Conservation (phyloP, 164 flowering plant species). For the Chimonanthus praecox region DNA sequence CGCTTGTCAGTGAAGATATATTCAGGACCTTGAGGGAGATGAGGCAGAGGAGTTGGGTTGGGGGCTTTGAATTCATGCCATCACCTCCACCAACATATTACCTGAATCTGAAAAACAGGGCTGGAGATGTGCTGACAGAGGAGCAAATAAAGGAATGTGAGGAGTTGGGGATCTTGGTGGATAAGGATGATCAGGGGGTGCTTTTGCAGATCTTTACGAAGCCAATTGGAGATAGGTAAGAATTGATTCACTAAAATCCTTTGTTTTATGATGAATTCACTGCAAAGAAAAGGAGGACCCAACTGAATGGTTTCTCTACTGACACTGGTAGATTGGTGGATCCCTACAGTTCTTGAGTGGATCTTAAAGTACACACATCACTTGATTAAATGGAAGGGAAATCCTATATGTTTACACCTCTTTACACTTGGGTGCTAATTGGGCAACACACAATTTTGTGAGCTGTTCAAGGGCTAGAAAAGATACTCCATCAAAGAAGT, state of each 20-base stretch:
- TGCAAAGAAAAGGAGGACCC: not conserved
- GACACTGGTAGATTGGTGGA: no score
- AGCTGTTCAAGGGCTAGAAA: no score
- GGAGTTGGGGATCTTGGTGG: conserved; percentile 83
- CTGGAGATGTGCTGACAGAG: conserved; percentile 65
- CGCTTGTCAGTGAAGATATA: conserved; percentile 57
- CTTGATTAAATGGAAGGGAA: no score
- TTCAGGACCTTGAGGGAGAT: conserved; percentile 79
- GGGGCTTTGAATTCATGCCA: conserved; percentile 93
- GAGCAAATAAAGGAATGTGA: conserved; percentile 83
- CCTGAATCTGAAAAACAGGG: conserved; percentile 59
- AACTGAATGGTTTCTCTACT: no score
- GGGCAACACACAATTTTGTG: no score
- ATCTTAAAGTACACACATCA: no score
- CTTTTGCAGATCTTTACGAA: conserved; percentile 88
- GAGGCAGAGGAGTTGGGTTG: conserved; percentile 61
- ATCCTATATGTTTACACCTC: no score
- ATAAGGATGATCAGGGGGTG: conserved; percentile 79
- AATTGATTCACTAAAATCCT: not conserved
- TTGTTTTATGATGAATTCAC: not conserved
- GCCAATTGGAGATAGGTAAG: conserved; percentile 86
- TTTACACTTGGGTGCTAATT: no score
- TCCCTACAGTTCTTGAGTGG: no score
- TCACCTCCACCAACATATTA: conserved; percentile 89
- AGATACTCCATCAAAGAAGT: no score